phyloP scores from a whole-genome alignment of 164 flowering plant species.

The Akebia trifoliata region DNA sequence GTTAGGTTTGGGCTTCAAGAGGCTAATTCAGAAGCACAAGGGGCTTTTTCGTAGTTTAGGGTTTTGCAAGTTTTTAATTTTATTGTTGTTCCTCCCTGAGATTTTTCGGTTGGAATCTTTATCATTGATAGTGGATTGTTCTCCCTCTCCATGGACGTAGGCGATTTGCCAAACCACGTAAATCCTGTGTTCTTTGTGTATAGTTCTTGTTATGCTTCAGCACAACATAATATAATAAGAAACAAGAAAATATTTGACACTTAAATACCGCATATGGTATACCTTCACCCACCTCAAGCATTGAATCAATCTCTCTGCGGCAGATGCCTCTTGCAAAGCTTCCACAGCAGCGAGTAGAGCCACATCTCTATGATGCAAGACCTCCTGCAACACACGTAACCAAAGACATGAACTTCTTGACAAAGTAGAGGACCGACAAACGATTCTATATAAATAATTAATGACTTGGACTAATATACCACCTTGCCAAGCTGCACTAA shows the following conservation, averaged over 20 bases:
- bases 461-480: background rate
- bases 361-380: conserved; percentile 28
- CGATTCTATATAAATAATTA: background rate
- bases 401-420: background rate
- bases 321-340: conserved; percentile 60
- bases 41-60: no score
- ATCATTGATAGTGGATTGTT: no score
- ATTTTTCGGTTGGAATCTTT: no score
- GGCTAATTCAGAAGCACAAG: no score
- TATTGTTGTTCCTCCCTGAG: no score
- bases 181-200: no score
- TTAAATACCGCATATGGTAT: background rate
- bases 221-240: background rate
- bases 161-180: no score
- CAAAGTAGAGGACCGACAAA: background rate
- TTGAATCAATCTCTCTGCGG: conserved; percentile 36
- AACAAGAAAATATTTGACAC: background rate
- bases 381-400: conserved; percentile 34
- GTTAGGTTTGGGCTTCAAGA: no score
- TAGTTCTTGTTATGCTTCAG: background rate
- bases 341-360: conserved; percentile 44
- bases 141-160: no score
- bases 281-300: conserved; percentile 46
- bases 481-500: conserved; percentile 52
- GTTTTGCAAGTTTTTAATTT: no score